phyloP scores from a whole-genome alignment of 768 basidiomycete species.

The Leucocoprinus leucothites region DNA sequence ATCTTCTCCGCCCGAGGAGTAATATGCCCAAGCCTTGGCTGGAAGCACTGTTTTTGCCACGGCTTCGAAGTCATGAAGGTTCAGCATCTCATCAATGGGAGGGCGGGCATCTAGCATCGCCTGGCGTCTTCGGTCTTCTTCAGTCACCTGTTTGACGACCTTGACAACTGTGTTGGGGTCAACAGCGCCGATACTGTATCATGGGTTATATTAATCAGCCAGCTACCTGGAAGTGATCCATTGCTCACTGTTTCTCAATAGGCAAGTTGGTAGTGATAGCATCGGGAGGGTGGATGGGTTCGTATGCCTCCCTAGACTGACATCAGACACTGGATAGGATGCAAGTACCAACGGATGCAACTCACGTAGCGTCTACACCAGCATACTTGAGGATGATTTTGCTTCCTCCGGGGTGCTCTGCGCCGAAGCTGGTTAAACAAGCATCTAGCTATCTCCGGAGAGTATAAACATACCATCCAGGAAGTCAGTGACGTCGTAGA shows the following conservation, averaged over 20 bases:
- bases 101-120: slow-evolving; percentile 65
- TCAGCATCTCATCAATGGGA: slow-evolving; percentile 74
- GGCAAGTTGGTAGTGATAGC: slow-evolving; percentile 78
- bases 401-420: slow-evolving; percentile 55
- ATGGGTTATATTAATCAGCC: neutral
- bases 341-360: slow-evolving; percentile 3
- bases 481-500: slow-evolving; percentile 79
- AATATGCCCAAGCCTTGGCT: slow-evolving; percentile 94
- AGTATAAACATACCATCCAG: slow-evolving; percentile 57
- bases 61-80: slow-evolving; percentile 92
- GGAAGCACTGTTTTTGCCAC: slow-evolving; percentile 80
- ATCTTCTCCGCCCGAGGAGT: slow-evolving; percentile 93
- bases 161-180: slow-evolving; percentile 66
- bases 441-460: neutral
- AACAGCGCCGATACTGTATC: slow-evolving; percentile 62
- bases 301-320: slow-evolving; percentile 66
- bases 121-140: slow-evolving; percentile 68
- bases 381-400: slow-evolving; percentile 87
- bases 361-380: slow-evolving; percentile 86
- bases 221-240: neutral
- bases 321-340: no score
- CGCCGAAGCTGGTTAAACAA: neutral
- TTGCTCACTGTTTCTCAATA: slow-evolving; percentile 73
- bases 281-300: slow-evolving; percentile 86
- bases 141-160: slow-evolving; percentile 58